Percentiles rank a stretch among this genome's conserved stretches.
These are phyloP conservation scores for Apiospora aurea DNA, from an alignment of 2,329 filamentous ascomycete species.

Conservation along the genomic window DNA sequence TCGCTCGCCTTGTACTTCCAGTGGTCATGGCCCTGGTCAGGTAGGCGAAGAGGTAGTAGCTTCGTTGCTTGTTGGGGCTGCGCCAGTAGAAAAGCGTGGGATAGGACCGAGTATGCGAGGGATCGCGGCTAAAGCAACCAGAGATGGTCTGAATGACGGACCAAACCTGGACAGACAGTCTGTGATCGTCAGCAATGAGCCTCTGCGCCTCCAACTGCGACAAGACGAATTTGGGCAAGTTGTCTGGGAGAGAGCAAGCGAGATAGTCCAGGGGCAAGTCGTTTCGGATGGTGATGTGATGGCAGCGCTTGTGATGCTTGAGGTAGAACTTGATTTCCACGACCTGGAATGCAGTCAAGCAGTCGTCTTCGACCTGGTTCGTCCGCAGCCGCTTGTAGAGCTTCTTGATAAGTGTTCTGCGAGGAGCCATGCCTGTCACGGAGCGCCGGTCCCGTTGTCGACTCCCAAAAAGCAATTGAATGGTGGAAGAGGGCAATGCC, in stretches of 20 bases:
- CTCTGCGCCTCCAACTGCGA: slow-evolving; percentile 50
- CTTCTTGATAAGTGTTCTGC: slow-evolving; percentile 29
- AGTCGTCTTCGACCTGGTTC: slow-evolving; percentile 35
- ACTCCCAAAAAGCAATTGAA: slow-evolving; percentile 5
- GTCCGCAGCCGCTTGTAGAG: slow-evolving; percentile 34
- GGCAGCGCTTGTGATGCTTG: slow-evolving; percentile 29
- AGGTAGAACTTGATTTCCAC: slow-evolving; percentile 40
- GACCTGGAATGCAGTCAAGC: slow-evolving; percentile 34
- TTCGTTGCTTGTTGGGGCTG: slow-evolving; percentile 43
- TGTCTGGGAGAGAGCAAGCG: slow-evolving; percentile 26
- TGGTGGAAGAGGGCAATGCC: slow-evolving; percentile 16
- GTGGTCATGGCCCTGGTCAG: slow-evolving; percentile 50
- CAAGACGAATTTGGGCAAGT: slow-evolving; percentile 46
- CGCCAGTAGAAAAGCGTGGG: slow-evolving; percentile 51
- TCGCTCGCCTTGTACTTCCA: slow-evolving; percentile 52
- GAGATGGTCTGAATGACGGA: slow-evolving; percentile 43
- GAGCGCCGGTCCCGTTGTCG: neutral
- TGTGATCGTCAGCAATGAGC: slow-evolving; percentile 43
- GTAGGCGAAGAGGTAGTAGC: slow-evolving; percentile 51
- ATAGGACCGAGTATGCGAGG: slow-evolving; percentile 33
- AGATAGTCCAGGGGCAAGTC: neutral
- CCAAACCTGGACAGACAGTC: slow-evolving; percentile 37
- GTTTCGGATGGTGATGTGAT: slow-evolving; percentile 27
- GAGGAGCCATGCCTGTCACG: slow-evolving; percentile 24
- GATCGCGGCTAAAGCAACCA: slow-evolving; percentile 30